These are phyloP conservation scores for Solanum hybrid DNA, from an alignment of 305 asterid genomes.

Conservation along the genomic window DNA sequence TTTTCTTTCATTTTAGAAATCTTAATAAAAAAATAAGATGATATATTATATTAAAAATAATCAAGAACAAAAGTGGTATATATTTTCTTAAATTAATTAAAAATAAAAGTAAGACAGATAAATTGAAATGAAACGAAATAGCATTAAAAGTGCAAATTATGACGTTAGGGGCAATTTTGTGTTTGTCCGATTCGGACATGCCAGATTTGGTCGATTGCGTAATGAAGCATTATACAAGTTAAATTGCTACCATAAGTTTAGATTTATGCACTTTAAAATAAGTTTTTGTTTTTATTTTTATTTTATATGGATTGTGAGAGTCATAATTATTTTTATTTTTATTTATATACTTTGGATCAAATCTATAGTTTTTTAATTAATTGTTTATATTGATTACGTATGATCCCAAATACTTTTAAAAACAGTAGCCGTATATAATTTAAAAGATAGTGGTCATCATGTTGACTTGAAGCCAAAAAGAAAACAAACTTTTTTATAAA, in stretches of 20 bases:
- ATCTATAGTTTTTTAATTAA: not conserved
- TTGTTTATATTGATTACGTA: not conserved
- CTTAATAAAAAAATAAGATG: not conserved
- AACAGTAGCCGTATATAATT: not conserved
- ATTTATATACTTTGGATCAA: not conserved
- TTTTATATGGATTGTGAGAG: not conserved
- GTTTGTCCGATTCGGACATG: not conserved
- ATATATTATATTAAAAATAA: not conserved
- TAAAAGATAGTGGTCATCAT: conserved; percentile 2
- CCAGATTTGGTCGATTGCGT: not conserved
- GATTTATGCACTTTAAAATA: not conserved
- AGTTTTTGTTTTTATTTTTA: not conserved
- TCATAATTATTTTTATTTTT: not conserved
- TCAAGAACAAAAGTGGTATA: not conserved
- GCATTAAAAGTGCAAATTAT: not conserved
- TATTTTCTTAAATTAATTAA: not conserved
- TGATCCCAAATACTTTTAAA: not conserved
- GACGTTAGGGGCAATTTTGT: not conserved
- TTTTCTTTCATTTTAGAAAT: no score
- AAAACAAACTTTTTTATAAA: not conserved
- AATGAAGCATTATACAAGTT: not conserved
- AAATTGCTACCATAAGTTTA: not conserved
- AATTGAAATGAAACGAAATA: not conserved
- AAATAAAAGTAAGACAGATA: not conserved
- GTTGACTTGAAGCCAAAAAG: conserved; percentile 1